Conservation (phyloP, 2,329 filamentous ascomycete genomes). For the Cercospora zeina region DNA sequence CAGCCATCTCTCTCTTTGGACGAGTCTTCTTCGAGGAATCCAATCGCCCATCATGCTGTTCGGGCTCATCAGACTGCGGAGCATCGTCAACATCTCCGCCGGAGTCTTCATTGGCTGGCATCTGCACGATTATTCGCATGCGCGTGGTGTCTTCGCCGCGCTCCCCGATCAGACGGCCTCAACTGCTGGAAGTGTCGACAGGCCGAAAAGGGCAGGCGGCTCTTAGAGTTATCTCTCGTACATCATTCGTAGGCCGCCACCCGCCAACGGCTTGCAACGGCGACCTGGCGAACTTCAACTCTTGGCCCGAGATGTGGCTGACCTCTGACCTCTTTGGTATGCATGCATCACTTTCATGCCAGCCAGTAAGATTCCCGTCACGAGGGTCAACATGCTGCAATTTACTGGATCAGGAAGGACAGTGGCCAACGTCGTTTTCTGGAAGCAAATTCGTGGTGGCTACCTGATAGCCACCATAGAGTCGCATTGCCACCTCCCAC, state of each 20-base stretch:
- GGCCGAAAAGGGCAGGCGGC: conserved; percentile 5
- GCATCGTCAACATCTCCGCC: neutral
- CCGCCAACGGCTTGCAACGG: neutral
- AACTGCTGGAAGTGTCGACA: neutral
- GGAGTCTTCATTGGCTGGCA: conserved; percentile 15
- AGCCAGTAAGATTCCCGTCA: neutral
- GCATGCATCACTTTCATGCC: conserved; percentile 6
- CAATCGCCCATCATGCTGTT: conserved; percentile 11
- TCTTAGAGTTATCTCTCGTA: conserved; percentile 6
- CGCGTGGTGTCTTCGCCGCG: conserved; percentile 4
- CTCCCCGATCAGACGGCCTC: conserved; percentile 4
- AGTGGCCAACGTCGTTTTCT: conserved; percentile 1
- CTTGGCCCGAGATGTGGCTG: conserved; percentile 7
- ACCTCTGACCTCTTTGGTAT: conserved; percentile 3
- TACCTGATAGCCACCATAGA: conserved; percentile 6
- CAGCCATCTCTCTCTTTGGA: neutral
- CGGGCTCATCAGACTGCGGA: conserved; percentile 15
- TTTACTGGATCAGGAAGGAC: conserved; percentile 8
- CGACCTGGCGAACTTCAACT: conserved; percentile 6
- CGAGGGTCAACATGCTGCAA: conserved; percentile 4
- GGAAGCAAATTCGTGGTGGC: neutral
- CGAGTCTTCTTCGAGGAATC: too few relatives aligned
- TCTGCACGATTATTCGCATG: conserved; percentile 6
- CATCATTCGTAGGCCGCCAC: conserved; percentile 3
- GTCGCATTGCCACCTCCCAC: conserved; percentile 7